These are phyloP conservation scores for Kazachstania africana DNA, from an alignment of 805 yeast genomes.

Conservation along the genomic window DNA sequence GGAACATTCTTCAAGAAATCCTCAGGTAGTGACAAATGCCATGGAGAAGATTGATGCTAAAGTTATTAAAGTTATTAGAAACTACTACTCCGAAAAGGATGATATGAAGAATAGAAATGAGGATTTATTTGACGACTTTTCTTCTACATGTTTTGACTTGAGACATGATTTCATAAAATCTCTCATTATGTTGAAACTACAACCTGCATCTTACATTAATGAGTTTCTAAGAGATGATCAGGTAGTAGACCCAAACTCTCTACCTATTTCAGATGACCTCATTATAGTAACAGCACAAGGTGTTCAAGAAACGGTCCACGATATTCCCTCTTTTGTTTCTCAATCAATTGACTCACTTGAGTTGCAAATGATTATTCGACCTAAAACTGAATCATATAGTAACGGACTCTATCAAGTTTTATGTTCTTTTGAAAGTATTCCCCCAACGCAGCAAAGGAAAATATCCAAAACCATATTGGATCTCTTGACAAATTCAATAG, in stretches of 20 bases:
- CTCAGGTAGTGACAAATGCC: conserved; percentile 17
- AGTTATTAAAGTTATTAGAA: conserved; percentile 22
- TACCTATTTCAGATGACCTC: conserved; percentile 26
- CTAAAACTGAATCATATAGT: conserved; percentile 41
- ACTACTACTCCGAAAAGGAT: conserved; percentile 26
- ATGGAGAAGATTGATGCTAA: conserved; percentile 21
- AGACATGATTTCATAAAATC: conserved; percentile 41
- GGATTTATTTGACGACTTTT: conserved; percentile 41
- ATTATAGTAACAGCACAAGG: conserved; percentile 24
- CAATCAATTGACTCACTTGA: conserved; percentile 18
- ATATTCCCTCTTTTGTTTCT: conserved; percentile 20
- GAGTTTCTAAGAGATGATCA: conserved; percentile 31
- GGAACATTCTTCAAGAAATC: conserved; percentile 17
- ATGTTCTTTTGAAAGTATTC: conserved; percentile 32
- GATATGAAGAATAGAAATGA: conserved; percentile 29
- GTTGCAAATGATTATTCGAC: conserved; percentile 25
- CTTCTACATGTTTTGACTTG: conserved; percentile 35
- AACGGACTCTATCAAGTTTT: conserved; percentile 43
- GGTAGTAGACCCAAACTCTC: conserved; percentile 25
- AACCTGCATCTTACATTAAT: conserved; percentile 25
- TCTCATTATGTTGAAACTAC: conserved; percentile 31
- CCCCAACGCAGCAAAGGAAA: conserved; percentile 37
- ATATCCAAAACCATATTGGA: conserved; percentile 28
- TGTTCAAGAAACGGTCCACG: conserved; percentile 22
- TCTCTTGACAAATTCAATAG: conserved; percentile 28